These are phyloP conservation scores for Zygosaccharomyces bailii DNA, from an alignment of 805 yeast genomes.

Conservation along the genomic window DNA sequence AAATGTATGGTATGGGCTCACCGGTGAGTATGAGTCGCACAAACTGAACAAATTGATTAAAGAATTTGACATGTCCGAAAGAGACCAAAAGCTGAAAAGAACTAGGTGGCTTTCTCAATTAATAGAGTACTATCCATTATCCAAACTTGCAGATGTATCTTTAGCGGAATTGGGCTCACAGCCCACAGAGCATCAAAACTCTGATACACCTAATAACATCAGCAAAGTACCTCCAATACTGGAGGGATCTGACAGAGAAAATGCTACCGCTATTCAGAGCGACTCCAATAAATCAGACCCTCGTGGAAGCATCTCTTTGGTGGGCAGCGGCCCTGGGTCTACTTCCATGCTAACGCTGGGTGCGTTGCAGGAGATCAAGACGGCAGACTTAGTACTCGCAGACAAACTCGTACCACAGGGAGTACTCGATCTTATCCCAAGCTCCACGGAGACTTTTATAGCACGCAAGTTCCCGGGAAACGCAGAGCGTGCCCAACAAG, in stretches of 20 bases:
- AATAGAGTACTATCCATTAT: constrained; percentile 84
- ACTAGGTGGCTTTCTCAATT: constrained; percentile 85
- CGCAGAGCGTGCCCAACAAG: constrained; percentile 90
- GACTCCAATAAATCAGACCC: not conserved
- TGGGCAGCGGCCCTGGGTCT: constrained; percentile 94
- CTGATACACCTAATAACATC: not conserved
- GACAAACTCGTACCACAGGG: constrained; percentile 91
- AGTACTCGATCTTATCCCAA: constrained; percentile 79
- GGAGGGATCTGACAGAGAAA: not conserved
- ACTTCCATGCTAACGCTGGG: constrained; percentile 78
- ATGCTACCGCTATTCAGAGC: constrained; percentile 1
- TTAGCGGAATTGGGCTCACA: constrained; percentile 38
- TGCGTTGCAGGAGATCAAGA: constrained; percentile 73
- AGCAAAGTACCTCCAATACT: not conserved
- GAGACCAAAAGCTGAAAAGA: constrained; percentile 53
- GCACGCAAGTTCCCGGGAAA: constrained; percentile 96
- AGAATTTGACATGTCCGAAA: constrained; percentile 54
- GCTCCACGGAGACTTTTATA: constrained; percentile 68
- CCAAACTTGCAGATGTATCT: constrained; percentile 55
- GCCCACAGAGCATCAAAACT: not conserved
- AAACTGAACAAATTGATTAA: constrained; percentile 58
- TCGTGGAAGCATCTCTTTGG: constrained; percentile 67
- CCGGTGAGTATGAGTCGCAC: constrained; percentile 64
- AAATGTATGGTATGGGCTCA: constrained; percentile 39
- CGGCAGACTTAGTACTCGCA: constrained; percentile 81